Conservation (phyloP, 2,329 filamentous ascomycete species). For the Alternaria triticina region DNA sequence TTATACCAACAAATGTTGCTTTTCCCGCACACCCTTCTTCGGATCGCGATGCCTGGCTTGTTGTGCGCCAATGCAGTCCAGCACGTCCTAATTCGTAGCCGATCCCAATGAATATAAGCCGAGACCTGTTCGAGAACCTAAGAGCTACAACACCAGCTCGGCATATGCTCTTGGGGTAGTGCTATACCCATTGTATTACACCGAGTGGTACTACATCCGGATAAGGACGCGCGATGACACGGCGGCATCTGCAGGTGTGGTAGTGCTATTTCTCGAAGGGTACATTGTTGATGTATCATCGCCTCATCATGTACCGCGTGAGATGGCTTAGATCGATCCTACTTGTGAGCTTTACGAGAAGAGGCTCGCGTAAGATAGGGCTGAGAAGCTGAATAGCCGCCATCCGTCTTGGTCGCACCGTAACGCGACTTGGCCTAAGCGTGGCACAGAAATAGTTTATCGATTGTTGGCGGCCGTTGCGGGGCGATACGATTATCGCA, state of each 20-base stretch:
- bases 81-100: not conserved
- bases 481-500: not conserved
- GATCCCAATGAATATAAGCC: not conserved
- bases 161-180: not conserved
- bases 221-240: not conserved
- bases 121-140: not conserved
- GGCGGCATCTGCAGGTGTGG: not conserved
- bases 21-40: not conserved
- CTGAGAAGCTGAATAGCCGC: not conserved
- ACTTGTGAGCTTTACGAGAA: not conserved
- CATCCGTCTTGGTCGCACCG: not conserved
- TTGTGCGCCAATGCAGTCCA: not conserved
- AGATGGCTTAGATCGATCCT: not conserved
- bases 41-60: not conserved
- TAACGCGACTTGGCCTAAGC: not conserved
- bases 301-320: not conserved
- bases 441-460: constrained; percentile 2
- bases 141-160: not conserved
- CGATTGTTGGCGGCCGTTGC: not conserved
- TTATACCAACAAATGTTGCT: not conserved
- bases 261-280: not conserved
- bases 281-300: not conserved
- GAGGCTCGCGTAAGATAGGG: not conserved
- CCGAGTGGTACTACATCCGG: not conserved
- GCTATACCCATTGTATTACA: not conserved